Percentiles rank a stretch among this genome's conserved stretches.
Evolutionary conservation across 345 rosid species (phyloP).

Genomic region (Corymbia maculata): DNA sequence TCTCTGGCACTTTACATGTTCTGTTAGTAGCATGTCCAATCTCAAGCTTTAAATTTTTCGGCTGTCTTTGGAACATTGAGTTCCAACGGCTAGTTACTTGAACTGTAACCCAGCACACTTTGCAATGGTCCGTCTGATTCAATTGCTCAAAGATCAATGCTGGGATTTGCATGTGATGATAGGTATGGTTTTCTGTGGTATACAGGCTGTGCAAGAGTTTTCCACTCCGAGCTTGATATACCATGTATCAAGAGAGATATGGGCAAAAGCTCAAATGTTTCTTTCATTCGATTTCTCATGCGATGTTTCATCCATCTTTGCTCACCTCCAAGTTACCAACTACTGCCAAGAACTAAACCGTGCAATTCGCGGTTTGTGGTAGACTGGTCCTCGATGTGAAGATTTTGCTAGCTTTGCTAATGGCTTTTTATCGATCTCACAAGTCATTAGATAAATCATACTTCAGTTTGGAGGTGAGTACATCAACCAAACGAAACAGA

Average conservation of each 20-base stretch:
- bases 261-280: neutral
- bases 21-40: neutral
- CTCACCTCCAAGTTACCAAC: neutral
- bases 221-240: neutral
- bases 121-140: neutral
- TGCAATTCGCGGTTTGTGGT: neutral
- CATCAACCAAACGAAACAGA: neutral
- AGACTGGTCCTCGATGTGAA: neutral
- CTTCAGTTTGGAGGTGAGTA: neutral
- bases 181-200: neutral
- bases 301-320: neutral
- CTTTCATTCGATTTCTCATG: neutral
- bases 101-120: neutral
- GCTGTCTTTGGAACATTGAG: neutral
- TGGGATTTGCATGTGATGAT: neutral
- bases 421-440: neutral
- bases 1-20: neutral
- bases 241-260: neutral
- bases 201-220: neutral
- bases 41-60: neutral
- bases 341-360: neutral
- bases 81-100: neutral
- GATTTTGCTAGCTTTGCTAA: too few relatives aligned
- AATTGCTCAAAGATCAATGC: neutral
- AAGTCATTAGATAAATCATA: too few relatives aligned